phyloP scores from a whole-genome alignment of 495 filamentous ascomycete genomes.

The Darksidea phi region DNA sequence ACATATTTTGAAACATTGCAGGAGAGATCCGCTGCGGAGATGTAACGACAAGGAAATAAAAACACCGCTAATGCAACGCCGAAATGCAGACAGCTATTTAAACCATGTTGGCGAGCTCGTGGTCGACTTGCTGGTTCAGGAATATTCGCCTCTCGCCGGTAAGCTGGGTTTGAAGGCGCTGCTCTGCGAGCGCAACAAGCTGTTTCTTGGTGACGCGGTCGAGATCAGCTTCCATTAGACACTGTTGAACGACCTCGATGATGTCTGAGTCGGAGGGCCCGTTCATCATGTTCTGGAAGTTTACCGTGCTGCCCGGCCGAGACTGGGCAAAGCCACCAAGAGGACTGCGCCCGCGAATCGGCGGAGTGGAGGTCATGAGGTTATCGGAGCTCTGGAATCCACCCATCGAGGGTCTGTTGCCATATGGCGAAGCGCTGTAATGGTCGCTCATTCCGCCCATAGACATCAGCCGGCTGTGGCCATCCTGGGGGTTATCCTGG shows the following conservation, averaged over 20 bases:
- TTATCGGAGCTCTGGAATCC: constrained; percentile 59
- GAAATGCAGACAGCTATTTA: neutral
- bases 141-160: constrained; percentile 77
- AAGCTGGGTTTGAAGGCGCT: constrained; percentile 83
- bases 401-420: constrained; percentile 51
- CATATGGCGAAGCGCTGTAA: constrained; percentile 51
- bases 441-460: constrained; percentile 60
- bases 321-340: constrained; percentile 42
- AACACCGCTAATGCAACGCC: constrained; percentile 24
- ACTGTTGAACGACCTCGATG: constrained; percentile 74
- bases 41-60: constrained; percentile 1
- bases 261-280: constrained; percentile 74
- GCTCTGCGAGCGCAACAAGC: constrained; percentile 81
- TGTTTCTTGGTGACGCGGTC: constrained; percentile 98
- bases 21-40: no score
- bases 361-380: constrained; percentile 51
- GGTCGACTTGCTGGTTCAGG: constrained; percentile 88
- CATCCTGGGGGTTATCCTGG: constrained; percentile 32
- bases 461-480: constrained; percentile 57
- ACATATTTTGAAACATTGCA: no score
- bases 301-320: constrained; percentile 68
- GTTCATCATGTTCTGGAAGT: constrained; percentile 62
- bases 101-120: constrained; percentile 84
- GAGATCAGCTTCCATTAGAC: constrained; percentile 85
- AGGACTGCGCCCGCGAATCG: constrained; percentile 49